phyloP scores from a whole-genome alignment of 306 rosid species.

The Prunus mira region DNA sequence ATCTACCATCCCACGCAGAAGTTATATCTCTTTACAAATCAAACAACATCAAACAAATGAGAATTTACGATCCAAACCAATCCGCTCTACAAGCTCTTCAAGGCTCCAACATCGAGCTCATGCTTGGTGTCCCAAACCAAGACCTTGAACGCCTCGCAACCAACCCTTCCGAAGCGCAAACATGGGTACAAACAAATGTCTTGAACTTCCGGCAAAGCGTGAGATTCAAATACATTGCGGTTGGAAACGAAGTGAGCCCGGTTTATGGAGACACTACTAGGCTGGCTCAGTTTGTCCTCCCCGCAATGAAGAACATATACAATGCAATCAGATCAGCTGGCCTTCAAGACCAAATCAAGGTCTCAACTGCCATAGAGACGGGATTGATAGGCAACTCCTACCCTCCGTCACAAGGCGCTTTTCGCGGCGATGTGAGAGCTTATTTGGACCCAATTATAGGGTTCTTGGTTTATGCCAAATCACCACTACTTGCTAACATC shows the following conservation, averaged over 20 bases:
- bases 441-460: constrained; percentile 61
- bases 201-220: constrained; percentile 45
- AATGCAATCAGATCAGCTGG: constrained; percentile 46
- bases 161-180: constrained; percentile 27
- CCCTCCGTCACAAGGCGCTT: constrained; percentile 59
- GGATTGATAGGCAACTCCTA: constrained; percentile 53
- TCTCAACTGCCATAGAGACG: constrained; percentile 58
- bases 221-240: constrained; percentile 45
- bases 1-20: constrained; percentile 45
- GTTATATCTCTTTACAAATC: constrained; percentile 46
- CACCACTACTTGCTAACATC: constrained; percentile 58
- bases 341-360: constrained; percentile 53
- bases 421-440: constrained; percentile 49
- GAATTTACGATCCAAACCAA: constrained; percentile 59
- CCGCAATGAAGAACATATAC: constrained; percentile 42
- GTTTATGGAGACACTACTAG: constrained; percentile 35
- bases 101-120: constrained; percentile 48
- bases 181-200: constrained; percentile 52
- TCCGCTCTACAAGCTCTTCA: constrained; percentile 46
- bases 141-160: constrained; percentile 48
- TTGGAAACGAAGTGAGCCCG: constrained; percentile 65
- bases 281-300: constrained; percentile 43
- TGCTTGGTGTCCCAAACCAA: constrained; percentile 54
- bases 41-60: constrained; percentile 45
- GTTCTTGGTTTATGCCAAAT: constrained; percentile 39